phyloP scores from a whole-genome alignment of 2,329 filamentous ascomycete genomes.

The Raffaelea deltoideospora region DNA sequence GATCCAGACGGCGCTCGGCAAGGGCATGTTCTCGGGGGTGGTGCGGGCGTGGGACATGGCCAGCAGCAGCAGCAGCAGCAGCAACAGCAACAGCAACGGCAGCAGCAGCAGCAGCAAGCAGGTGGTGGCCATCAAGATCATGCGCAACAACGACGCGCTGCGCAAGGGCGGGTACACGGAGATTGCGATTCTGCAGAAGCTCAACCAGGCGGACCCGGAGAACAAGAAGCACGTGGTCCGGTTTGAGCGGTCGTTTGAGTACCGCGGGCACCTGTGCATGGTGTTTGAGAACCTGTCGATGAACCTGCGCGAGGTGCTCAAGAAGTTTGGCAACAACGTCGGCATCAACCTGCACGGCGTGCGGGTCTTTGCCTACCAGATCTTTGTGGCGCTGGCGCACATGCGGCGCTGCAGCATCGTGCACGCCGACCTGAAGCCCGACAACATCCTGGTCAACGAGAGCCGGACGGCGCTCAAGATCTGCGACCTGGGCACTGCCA shows the following conservation, averaged over 20 bases:
- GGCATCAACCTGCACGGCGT: conserved; percentile 84
- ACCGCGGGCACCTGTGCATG: conserved; percentile 91
- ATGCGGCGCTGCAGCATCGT: conserved; percentile 87
- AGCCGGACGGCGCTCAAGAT: conserved; percentile 77
- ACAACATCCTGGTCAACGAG: conserved; percentile 91
- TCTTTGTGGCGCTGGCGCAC: conserved; percentile 76
- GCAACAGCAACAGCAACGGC: too few species aligned
- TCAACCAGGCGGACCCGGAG: conserved; percentile 72
- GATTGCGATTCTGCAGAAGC: conserved; percentile 79
- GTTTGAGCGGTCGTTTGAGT: conserved; percentile 76
- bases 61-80: conserved; percentile 42
- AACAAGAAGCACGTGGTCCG: conserved; percentile 86
- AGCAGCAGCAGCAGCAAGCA: conserved; percentile 51
- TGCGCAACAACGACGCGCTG: conserved; percentile 89
- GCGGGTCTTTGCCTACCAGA: conserved; percentile 80
- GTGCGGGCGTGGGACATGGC: conserved; percentile 70
- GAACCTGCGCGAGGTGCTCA: conserved; percentile 85
- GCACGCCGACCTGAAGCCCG: conserved; percentile 91
- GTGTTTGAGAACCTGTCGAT: conserved; percentile 90
- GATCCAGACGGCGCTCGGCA: conserved; percentile 73
- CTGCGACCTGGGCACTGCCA: conserved; percentile 92
- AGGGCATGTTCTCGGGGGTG: conserved; percentile 95
- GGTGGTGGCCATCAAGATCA: conserved; percentile 92
- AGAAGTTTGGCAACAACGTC: conserved; percentile 88
- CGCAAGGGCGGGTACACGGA: conserved; percentile 87